These are phyloP conservation scores for Talaromyces sp. DNA, from an alignment of 2,329 filamentous ascomycete genomes.

Conservation along the genomic window DNA sequence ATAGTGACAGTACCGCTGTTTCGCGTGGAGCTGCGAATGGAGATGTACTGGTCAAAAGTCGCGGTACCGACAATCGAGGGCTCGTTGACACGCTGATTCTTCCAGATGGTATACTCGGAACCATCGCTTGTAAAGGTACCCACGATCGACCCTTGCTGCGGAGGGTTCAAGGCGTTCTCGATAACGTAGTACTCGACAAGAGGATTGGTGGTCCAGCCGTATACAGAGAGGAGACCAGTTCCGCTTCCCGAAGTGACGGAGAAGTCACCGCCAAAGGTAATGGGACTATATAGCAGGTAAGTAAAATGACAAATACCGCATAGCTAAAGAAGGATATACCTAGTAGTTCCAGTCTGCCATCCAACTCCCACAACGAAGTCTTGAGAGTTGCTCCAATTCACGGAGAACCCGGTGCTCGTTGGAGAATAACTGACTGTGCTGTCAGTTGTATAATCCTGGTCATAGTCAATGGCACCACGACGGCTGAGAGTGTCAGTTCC, in stretches of 20 bases:
- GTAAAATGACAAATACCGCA: neutral
- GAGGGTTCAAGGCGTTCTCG: constrained; percentile 31
- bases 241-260: constrained; percentile 25
- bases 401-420: constrained; percentile 41
- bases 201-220: constrained; percentile 38
- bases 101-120: constrained; percentile 34
- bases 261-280: constrained; percentile 27
- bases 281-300: neutral
- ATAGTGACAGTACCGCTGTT: constrained; percentile 32
- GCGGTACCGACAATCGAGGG: constrained; percentile 37
- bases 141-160: constrained; percentile 21
- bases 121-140: constrained; percentile 36
- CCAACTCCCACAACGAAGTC: constrained; percentile 58
- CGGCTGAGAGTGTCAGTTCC: neutral
- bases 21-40: constrained; percentile 33
- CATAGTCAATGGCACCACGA: constrained; percentile 5
- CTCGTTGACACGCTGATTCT: constrained; percentile 31
- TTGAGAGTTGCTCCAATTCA: constrained; percentile 44
- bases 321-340: constrained; percentile 30
- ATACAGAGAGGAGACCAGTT: constrained; percentile 32
- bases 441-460: constrained; percentile 16
- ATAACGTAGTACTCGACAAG: constrained; percentile 37
- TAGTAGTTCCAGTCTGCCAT: constrained; percentile 50
- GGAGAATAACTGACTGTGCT: constrained; percentile 44
- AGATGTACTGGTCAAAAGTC: constrained; percentile 43